Base-by-base conservation (phyloP, 2,329 filamentous ascomycete species). In the Botryotinia convoluta region DNA sequence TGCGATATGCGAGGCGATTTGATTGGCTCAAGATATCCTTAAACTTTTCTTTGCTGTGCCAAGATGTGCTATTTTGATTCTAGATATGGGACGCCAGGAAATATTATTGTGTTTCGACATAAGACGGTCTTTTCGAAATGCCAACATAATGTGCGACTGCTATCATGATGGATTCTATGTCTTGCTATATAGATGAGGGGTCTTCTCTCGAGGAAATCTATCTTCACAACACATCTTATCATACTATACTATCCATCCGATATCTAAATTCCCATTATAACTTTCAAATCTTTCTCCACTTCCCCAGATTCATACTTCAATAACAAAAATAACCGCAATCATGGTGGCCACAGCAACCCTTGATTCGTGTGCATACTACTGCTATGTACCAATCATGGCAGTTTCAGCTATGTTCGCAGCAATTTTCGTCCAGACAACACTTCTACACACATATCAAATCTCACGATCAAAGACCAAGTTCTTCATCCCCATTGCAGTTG, bases 321-420 rank as follows among this genome's bases (percentile, higher is more conserved):
- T 18, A 26, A 39, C n/a, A 32, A 7, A 37, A 57, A 59, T 9
- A 51, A 16, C 7, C 59, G 69, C 32, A 63, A 63, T 48, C 32
- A 71, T 71, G 69, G 59, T 71, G 20, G 59, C 57, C 22, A 71
- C 69, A 71, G 32, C 69, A 1, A 71, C 69, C 18, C 59, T 71
- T 14, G 69, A 51, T 12, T 71, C 69, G 42, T 71, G 69, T 71
- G 57, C 57, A 63, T 71, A 71, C 42, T 71, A 71, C 42, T 71
- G 69, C 42, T 71, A 71, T 71, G 59, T 51, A 22, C 57, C 59
- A 22, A 18, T 1, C 16, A 29, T 71, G n/a, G 32, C 32, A 29
- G 35, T 35, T 8, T 9, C 20, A 14, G 57, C 42, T 39, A 61
- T 60, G 44, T 39, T 71, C n/a, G 42, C 39, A n/a, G 42, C 5